phyloP scores from a whole-genome alignment of 163 green algal species.

The Trebouxia gelatinosa region DNA sequence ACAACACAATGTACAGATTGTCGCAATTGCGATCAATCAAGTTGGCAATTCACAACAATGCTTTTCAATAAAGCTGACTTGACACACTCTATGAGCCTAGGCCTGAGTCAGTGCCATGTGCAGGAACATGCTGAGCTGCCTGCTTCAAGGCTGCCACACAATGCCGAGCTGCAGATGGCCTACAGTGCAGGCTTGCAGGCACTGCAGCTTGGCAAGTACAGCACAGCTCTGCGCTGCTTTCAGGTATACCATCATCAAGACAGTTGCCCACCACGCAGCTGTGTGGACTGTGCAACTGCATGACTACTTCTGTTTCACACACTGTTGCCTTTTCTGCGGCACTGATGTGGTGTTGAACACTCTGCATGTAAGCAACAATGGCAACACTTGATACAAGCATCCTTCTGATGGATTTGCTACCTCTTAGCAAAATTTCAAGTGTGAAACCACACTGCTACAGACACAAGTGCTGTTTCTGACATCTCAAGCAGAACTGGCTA shows the following conservation, averaged over 20 bases:
- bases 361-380: not conserved
- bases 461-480: not conserved
- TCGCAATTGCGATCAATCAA: not conserved
- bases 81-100: not conserved
- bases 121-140: too few species aligned
- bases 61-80: not conserved
- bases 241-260: not conserved
- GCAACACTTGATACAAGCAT: not conserved
- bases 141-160: not conserved
- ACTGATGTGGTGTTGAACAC: not conserved
- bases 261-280: not conserved
- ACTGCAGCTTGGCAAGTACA: not conserved
- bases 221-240: slow-evolving; percentile 12
- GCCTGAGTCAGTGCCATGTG: not conserved
- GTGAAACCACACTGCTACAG: not conserved
- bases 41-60: not conserved
- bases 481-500: too few species aligned
- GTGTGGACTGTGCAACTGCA: not conserved
- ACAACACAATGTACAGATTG: too few species aligned
- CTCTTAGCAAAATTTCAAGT: not conserved
- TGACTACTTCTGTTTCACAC: not conserved
- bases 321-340: not conserved
- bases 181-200: slow-evolving; percentile 30
- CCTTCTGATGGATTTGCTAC: not conserved
- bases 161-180: slow-evolving; percentile 10